Evolutionary conservation across 177 flowering plant genomes (phyloP), one percentile per base, ranked within the genome.

Genomic region (Tripterygium wilfordii): DNA sequence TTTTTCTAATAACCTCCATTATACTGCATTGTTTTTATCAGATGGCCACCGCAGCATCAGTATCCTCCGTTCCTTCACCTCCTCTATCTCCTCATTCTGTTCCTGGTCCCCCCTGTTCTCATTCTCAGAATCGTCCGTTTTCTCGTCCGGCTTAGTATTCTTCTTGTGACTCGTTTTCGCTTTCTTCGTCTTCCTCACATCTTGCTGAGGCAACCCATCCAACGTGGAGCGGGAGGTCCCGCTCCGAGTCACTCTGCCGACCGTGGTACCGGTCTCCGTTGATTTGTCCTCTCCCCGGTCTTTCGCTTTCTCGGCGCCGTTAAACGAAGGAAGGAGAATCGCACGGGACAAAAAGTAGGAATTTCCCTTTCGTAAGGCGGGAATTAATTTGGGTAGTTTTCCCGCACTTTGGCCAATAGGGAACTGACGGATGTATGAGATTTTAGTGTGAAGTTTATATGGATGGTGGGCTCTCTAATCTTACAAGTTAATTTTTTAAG

Each of bases 251-350:
- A 56, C 51, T 39, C 65, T 47, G 10, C 22, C 22, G 50, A 2
- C 46, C 33, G 31, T 2, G 29, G 33, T 14, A 5, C 1, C 33
- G 1, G 49, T 8, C 40, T 49, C 42, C n/a, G 39, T 4, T 20
- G 10, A n/a, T 55, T 18, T 13, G 10, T 38, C 1, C 40, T 2
- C 45, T 31, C 23, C 42, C 29, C 53, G 2, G 37, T 37, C 16
- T 35, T 53, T 23, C 52, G 39, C 27, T 62, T 63, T 50, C 23
- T 59, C 5, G 61, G 68, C 42, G 64, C 67, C 67, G 63, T 67
- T 29, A 54, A 8, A 39, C 41, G 30, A 18, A 12, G 2, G 33
- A 27, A 3, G 24, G 20, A 35, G 24, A 25, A 25, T 8, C 43
- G 10, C 33, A 32, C 37, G n/a, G n/a, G n/a, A n/a, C n/a, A n/a